These are phyloP conservation scores for Aspergillus phoenicis DNA, from an alignment of 2,329 filamentous ascomycete species.

Conservation along the genomic window DNA sequence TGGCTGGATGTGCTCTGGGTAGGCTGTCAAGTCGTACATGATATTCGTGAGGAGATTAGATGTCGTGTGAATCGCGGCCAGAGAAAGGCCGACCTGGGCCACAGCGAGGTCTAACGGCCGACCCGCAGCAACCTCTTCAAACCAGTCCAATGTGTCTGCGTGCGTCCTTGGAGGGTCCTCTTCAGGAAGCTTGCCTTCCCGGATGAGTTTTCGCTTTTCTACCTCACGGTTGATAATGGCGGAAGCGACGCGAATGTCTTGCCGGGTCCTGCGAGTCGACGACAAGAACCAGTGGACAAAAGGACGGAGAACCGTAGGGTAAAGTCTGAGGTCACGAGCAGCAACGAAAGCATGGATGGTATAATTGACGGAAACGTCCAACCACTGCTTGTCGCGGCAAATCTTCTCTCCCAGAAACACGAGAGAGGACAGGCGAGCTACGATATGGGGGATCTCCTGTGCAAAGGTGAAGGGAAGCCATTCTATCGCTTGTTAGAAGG, in stretches of 20 bases:
- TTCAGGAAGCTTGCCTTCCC: slow-evolving; percentile 22
- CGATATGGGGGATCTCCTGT: slow-evolving; percentile 54
- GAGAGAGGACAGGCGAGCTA: slow-evolving; percentile 58
- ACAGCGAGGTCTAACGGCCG: slow-evolving; percentile 20
- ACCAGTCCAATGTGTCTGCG: slow-evolving; percentile 35
- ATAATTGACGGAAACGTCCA: slow-evolving; percentile 41
- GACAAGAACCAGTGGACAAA: slow-evolving; percentile 52
- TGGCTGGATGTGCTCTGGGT: slow-evolving; percentile 55
- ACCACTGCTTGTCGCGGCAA: slow-evolving; percentile 58
- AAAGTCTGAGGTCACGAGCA: slow-evolving; percentile 45
- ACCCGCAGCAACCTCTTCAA: slow-evolving; percentile 21
- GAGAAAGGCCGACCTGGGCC: slow-evolving; percentile 31
- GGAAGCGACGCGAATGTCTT: slow-evolving; percentile 41
- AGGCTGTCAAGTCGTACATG: slow-evolving; percentile 56
- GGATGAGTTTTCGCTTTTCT: slow-evolving; percentile 24
- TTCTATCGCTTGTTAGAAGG: slow-evolving; percentile 38
- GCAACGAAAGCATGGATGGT: slow-evolving; percentile 26
- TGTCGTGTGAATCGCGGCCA: slow-evolving; percentile 40
- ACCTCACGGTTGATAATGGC: slow-evolving; percentile 37
- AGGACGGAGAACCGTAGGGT: slow-evolving; percentile 44
- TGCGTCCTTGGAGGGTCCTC: slow-evolving; percentile 20
- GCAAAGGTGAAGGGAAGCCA: slow-evolving; percentile 60
- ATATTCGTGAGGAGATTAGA: slow-evolving; percentile 48
- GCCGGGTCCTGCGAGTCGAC: slow-evolving; percentile 41
- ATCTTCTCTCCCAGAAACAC: slow-evolving; percentile 57